These are phyloP conservation scores for Naegleria lovaniensis DNA, from an alignment of 208 protist species.

Conservation along the genomic window DNA sequence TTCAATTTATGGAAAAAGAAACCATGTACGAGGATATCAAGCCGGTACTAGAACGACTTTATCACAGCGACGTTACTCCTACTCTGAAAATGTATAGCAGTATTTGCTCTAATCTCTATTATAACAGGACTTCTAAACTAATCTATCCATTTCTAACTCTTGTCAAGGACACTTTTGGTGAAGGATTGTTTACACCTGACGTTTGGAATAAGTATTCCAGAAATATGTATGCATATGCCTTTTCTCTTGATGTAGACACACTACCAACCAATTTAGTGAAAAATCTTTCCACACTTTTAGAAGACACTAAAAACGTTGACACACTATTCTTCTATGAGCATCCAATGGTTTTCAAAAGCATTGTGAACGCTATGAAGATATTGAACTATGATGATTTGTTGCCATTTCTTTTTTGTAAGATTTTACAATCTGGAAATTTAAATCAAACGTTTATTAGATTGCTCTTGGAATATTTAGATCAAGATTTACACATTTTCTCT, in stretches of 20 bases:
- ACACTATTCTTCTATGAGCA: not conserved
- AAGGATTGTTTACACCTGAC: not conserved
- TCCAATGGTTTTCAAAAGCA: not conserved
- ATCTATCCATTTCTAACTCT: not conserved
- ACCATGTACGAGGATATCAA: not conserved
- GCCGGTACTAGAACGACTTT: not conserved
- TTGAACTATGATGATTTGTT: not conserved
- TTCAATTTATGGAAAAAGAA: not conserved
- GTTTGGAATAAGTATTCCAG: not conserved
- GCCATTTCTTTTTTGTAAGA: not conserved
- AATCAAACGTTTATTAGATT: not conserved
- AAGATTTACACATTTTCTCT: not conserved
- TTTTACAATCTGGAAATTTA: not conserved
- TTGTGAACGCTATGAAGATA: not conserved
- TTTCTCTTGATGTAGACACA: not conserved
- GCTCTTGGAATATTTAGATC: not conserved
- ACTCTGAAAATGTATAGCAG: not conserved
- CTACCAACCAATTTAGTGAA: not conserved
- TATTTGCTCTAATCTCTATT: not conserved
- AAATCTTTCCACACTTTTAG: not conserved
- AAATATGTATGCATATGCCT: not conserved
- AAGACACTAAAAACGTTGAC: not conserved
- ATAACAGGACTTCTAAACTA: not conserved
- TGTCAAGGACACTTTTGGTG: not conserved
- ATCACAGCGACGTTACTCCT: not conserved